Conservation (phyloP, 139 green algal species). For the Chlorella sp. region DNA sequence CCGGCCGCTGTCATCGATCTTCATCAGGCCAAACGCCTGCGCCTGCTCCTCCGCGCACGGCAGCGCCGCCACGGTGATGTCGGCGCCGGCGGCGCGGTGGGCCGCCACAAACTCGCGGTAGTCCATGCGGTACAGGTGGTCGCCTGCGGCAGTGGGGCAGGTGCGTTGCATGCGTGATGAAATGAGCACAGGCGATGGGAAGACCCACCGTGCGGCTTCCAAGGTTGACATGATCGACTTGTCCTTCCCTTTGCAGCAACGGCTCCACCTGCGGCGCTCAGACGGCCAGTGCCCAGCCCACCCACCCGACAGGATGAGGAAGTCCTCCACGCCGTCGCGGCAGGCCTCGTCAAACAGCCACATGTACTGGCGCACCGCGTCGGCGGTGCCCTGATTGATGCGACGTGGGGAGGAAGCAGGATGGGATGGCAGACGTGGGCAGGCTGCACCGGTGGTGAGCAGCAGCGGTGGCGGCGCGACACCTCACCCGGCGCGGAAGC, state of each 20-base stretch:
- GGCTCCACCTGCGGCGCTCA: too few relatives aligned
- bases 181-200: neutral
- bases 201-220: too few relatives aligned
- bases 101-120: slow-evolving; percentile 96
- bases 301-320: slow-evolving; percentile 96
- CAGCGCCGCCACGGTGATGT: slow-evolving; percentile 98
- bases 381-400: slow-evolving; percentile 85
- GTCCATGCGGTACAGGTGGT: slow-evolving; percentile 99
- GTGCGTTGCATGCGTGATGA: neutral
- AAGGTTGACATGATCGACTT: too few relatives aligned
- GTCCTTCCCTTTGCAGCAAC: too few relatives aligned
- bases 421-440: neutral
- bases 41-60: slow-evolving; percentile 92
- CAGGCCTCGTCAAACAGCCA: slow-evolving; percentile 98
- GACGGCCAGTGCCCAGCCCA: neutral
- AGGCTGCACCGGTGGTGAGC: neutral
- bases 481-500: too few relatives aligned
- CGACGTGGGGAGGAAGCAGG: neutral
- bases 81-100: slow-evolving; percentile 87
- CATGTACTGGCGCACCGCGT: slow-evolving; percentile 99
- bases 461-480: too few relatives aligned
- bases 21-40: slow-evolving; percentile 97
- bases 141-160: slow-evolving; percentile 64
- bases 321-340: slow-evolving; percentile 93
- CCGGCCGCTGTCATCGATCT: slow-evolving; percentile 90